These are phyloP conservation scores for Eutrema yunnanense DNA, from an alignment of 345 rosid genomes.

Conservation along the genomic window DNA sequence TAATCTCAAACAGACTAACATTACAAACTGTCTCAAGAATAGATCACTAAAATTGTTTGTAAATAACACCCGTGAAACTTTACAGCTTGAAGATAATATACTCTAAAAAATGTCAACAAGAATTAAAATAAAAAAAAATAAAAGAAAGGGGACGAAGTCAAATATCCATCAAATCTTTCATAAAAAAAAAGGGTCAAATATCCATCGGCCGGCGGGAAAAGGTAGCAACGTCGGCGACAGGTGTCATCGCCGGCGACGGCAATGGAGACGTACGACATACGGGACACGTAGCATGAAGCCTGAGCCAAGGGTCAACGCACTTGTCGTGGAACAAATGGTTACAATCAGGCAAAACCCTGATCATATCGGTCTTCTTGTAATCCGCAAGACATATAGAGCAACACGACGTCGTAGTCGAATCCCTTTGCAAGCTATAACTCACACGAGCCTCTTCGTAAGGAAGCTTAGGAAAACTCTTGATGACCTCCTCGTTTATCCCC, in stretches of 20 bases:
- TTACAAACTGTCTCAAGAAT: not conserved
- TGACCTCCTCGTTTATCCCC: conserved; percentile 66
- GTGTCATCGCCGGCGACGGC: conserved; percentile 57
- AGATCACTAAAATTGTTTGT: not conserved
- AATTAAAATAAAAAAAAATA: not conserved
- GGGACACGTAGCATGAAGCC: conserved; percentile 65
- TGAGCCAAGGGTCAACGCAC: conserved; percentile 82
- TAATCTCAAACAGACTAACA: not conserved
- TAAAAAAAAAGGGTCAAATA: not conserved
- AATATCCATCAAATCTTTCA: not conserved
- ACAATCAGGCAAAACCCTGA: conserved; percentile 68
- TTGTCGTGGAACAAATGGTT: conserved; percentile 61
- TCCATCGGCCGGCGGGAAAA: conserved; percentile 28
- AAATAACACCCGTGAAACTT: conserved; percentile 10
- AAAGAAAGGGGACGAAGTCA: conserved; percentile 4
- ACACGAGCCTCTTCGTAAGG: conserved; percentile 54
- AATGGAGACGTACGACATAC: conserved; percentile 69
- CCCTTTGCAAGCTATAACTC: conserved; percentile 28
- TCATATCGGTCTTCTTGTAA: conserved; percentile 50
- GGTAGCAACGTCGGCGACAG: conserved; percentile 61
- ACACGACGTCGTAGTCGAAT: conserved; percentile 44
- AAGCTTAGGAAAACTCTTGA: conserved; percentile 65
- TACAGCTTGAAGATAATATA: conserved; percentile 9
- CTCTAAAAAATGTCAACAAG: conserved; percentile 5
- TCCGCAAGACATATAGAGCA: conserved; percentile 86